Percentiles rank a stretch among this genome's conserved stretches.
These are phyloP conservation scores for Carex cristatella DNA, from an alignment of 176 grass and related monocot species.

Conservation along the genomic window DNA sequence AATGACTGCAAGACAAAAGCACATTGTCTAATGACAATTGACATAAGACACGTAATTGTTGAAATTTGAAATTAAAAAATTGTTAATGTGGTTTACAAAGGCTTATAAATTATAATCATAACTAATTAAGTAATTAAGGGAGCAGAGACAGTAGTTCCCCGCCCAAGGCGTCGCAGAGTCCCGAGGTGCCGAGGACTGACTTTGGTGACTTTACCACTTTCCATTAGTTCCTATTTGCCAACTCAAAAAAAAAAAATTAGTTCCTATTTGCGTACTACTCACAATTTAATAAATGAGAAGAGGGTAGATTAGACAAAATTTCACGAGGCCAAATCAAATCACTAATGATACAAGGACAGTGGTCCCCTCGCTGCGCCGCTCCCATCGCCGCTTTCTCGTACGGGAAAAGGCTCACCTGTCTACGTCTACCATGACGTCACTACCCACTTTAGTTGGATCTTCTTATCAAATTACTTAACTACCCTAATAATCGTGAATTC, in stretches of 20 bases:
- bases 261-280: background rate
- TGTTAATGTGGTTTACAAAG: background rate
- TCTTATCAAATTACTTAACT: background rate
- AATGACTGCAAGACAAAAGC: background rate
- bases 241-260: background rate
- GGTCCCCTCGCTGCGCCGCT: slow-evolving; percentile 18
- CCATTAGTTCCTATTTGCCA: background rate
- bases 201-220: background rate
- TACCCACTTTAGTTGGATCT: background rate
- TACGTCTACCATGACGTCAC: slow-evolving; percentile 3
- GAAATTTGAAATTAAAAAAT: background rate
- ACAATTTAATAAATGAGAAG: background rate
- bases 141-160: background rate
- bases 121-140: background rate
- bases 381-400: slow-evolving; percentile 25
- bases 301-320: background rate
- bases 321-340: background rate
- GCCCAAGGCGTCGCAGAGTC: background rate
- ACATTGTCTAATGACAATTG: background rate
- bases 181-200: background rate
- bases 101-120: background rate
- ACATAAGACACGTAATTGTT: background rate
- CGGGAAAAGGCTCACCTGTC: background rate
- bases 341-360: slow-evolving; percentile 11
- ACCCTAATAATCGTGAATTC: too few relatives aligned